Evolutionary conservation across 768 basidiomycete species (phyloP).

Genomic region (Suillus subalutaceus): DNA sequence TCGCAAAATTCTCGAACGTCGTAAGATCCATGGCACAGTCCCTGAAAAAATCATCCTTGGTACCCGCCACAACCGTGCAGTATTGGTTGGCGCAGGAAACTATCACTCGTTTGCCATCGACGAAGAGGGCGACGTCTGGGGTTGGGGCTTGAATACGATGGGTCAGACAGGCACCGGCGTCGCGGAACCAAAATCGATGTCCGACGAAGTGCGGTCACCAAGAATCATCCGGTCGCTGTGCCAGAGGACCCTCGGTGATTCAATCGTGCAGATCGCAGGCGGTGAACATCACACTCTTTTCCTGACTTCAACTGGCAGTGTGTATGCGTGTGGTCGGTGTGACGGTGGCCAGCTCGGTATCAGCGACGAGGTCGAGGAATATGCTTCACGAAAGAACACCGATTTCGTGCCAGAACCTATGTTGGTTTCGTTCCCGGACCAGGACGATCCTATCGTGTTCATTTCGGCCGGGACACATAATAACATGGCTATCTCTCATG

Average conservation of each 20-base stretch:
- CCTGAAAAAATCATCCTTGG: conserved; percentile 88
- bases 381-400: conserved; percentile 52
- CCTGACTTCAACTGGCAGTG: conserved; percentile 78
- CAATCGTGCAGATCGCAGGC: conserved; percentile 72
- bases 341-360: conserved; percentile 86
- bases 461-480: conserved; percentile 74
- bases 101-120: conserved; percentile 93
- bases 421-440: conserved; percentile 64
- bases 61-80: conserved; percentile 61
- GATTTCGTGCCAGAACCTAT: conserved; percentile 71
- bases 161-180: conserved; percentile 74
- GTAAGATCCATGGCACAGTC: conserved; percentile 85
- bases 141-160: conserved; percentile 95
- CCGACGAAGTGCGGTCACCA: conserved; percentile 60
- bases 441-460: conserved; percentile 63
- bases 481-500: conserved; percentile 68
- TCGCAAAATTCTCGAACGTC: conserved; percentile 84
- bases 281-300: conserved; percentile 93
- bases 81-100: conserved; percentile 76
- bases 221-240: conserved; percentile 65
- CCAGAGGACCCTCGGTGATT: conserved; percentile 59
- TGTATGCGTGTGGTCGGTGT: conserved; percentile 85
- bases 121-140: conserved; percentile 82
- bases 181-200: conserved; percentile 48
- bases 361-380: conserved; percentile 64